These are phyloP conservation scores for Lactarius vividus DNA, from an alignment of 768 basidiomycete genomes.

Conservation along the genomic window DNA sequence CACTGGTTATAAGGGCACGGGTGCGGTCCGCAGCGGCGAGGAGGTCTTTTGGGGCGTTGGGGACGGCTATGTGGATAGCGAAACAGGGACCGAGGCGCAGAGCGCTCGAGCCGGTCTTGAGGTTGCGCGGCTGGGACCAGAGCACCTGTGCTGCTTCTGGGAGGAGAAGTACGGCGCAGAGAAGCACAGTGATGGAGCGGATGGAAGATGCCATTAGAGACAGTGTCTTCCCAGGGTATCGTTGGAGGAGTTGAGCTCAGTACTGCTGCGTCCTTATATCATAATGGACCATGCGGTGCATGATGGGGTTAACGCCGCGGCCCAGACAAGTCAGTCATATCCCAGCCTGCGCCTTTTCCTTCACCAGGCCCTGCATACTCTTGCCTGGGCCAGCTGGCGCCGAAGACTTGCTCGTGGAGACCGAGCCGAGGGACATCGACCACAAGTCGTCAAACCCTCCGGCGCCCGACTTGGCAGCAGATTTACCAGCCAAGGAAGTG, in stretches of 20 bases:
- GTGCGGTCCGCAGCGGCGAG: conserved; percentile 53
- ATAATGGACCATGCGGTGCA: too few species aligned
- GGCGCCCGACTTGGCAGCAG: too few species aligned
- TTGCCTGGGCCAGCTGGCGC: conserved; percentile 42
- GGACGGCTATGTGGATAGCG: conserved; percentile 44
- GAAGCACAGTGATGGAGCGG: not conserved
- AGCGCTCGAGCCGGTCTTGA: conserved; percentile 33
- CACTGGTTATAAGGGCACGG: conserved; percentile 37
- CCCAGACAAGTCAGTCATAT: too few species aligned
- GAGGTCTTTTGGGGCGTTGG: conserved; percentile 54
- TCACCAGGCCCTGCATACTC: conserved; percentile 86
- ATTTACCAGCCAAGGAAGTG: too few species aligned
- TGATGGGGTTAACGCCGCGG: too few species aligned
- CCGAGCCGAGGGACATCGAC: conserved; percentile 71
- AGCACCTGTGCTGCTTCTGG: conserved; percentile 31
- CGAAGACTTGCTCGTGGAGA: conserved; percentile 38
- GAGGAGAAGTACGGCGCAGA: conserved; percentile 29
- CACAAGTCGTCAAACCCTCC: conserved; percentile 89
- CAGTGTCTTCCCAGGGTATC: too few species aligned
- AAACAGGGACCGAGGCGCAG: conserved; percentile 48
- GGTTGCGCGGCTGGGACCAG: conserved; percentile 39
- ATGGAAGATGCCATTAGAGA: not conserved
- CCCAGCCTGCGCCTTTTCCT: conserved; percentile 76
- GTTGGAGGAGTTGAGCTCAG: too few species aligned
- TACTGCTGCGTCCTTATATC: too few species aligned